A percentile compares a stretch with the other conserved stretches of the same genome.
Conservation (phyloP, 2,329 filamentous ascomycete genomes). For the Pseudogymnoascus sp. region DNA sequence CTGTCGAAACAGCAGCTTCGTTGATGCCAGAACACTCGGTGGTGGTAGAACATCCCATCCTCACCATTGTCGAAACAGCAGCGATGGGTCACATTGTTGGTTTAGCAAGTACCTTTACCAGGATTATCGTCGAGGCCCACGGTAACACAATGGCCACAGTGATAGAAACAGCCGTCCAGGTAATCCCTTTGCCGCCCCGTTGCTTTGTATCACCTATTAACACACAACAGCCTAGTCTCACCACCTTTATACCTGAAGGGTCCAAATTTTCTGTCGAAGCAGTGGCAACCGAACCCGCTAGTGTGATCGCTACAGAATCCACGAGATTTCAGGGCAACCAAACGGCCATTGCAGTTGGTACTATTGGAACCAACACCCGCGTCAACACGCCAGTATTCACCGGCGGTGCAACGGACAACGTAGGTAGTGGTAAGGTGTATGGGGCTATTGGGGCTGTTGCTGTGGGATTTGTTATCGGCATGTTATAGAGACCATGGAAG, state of each 20-base stretch:
- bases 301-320: neutral
- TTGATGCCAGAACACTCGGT: neutral
- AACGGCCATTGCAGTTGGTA: neutral
- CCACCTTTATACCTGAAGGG: neutral
- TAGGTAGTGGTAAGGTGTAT: neutral
- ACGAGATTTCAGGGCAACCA: neutral
- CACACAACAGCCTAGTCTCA: neutral
- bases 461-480: neutral
- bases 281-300: neutral
- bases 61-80: neutral
- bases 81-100: neutral
- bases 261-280: neutral
- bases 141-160: neutral
- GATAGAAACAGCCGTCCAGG: neutral
- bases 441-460: neutral
- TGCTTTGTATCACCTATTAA: neutral
- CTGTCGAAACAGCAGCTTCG: neutral
- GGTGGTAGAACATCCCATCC: neutral
- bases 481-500: neutral
- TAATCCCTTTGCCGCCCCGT: neutral
- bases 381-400: neutral
- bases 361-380: neutral
- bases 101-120: conserved; percentile 3
- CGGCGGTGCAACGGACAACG: neutral
- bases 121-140: neutral